Evolutionary conservation across 257 asterid species (phyloP), one percentile per base, ranked within the genome.

Genomic region (Solanum chilense): DNA sequence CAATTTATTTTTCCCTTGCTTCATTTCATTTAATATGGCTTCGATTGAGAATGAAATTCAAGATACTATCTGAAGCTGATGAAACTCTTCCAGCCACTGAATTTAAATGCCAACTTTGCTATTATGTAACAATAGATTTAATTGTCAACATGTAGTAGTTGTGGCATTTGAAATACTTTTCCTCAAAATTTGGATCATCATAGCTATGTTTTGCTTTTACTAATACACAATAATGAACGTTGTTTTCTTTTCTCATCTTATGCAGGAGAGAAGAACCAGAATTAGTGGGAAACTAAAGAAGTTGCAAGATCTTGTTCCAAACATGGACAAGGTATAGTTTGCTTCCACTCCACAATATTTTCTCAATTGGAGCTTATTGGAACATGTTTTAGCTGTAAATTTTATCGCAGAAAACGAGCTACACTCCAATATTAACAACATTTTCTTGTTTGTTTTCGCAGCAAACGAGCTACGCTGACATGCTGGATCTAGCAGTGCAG

Each of bases 391-490:
- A 80, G 27, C 44, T 80, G 68, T 44, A 80, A 80, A 29, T 16
- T 10, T 80, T 27, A 16, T 78, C 15, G 2, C 97, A 95, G 99
- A 97, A 96, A 96, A 96, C 98, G 42, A 96, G 98, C 97, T 95
- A 94, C 13, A 89, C 99, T 6, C 33, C 33, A n/a, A n/a, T 62
- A 10, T n/a, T 62, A 62, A 62, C 31, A n/a, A 62, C 12, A 62
- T 5, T 62, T 62, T 1, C 12, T 66, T 66, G 21, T 78, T 78
- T 42, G 23, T 12, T 49, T 56, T 85, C 77, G 93, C 98, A 96
- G 99, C 99, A 96, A 96, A 96, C 99, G 39, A 96, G 98, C 97
- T 95, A 94, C 6, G 90, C 99, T 5, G 98, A 96, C 91, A 96
- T 96, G 99, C 92, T 96, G 91, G 99, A 96, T 90, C 92, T 95